These are phyloP conservation scores for Calophaca sinica DNA, from an alignment of 306 rosid genomes.

Conservation along the genomic window DNA sequence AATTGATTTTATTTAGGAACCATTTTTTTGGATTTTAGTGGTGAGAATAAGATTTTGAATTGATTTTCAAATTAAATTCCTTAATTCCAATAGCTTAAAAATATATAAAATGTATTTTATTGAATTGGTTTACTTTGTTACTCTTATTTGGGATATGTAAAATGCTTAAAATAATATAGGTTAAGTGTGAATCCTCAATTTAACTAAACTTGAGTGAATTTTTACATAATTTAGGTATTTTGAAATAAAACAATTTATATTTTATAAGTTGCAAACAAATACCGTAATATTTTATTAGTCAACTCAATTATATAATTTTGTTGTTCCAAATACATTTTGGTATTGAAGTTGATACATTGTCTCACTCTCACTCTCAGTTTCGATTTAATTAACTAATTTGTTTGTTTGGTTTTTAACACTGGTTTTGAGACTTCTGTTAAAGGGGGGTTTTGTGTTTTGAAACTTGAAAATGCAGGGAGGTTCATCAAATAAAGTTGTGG, in stretches of 20 bases:
- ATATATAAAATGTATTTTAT: neutral
- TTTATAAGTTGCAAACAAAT: neutral
- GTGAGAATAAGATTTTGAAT: neutral
- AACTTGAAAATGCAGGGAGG: constrained; percentile 76
- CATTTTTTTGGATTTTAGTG: neutral
- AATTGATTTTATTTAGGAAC: neutral
- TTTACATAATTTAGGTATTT: neutral
- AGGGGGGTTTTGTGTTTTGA: no score
- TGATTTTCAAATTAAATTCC: neutral
- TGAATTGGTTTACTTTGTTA: neutral
- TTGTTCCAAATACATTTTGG: neutral
- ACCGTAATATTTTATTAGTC: neutral
- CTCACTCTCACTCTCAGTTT: no score
- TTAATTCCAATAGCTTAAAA: neutral
- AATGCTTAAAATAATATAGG: neutral
- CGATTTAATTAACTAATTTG: neutral
- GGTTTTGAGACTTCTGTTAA: no score
- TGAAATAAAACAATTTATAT: neutral
- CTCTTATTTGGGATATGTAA: neutral
- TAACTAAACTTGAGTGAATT: neutral
- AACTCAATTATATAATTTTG: neutral
- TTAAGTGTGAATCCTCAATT: neutral
- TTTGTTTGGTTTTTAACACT: no score
- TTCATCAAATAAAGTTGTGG: constrained; percentile 89
- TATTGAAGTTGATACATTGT: no score